phyloP scores from a whole-genome alignment of 164 flowering plant genomes.

The Euptelea pleiosperma region DNA sequence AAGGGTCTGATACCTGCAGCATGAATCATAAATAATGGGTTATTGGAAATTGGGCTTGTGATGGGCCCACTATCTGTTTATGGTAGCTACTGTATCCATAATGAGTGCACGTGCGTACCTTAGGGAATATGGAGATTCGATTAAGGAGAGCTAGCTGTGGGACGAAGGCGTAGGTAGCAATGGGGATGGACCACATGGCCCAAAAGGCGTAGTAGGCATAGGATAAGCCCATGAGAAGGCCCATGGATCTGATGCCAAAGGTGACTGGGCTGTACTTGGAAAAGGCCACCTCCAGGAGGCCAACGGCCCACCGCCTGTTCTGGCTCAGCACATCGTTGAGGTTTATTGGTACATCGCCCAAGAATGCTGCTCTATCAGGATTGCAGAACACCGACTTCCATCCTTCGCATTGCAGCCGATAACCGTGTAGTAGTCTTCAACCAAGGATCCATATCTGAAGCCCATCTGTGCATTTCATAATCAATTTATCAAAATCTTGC shows the following conservation, averaged over 20 bases:
- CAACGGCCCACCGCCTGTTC: slow-evolving; percentile 58
- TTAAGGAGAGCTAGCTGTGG: slow-evolving; percentile 60
- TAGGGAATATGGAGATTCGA: slow-evolving; percentile 45
- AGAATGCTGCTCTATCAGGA: slow-evolving; percentile 65
- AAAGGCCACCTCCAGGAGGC: slow-evolving; percentile 50
- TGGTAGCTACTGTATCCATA: too few relatives aligned
- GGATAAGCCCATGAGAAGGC: slow-evolving; percentile 37
- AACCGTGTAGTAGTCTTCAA: slow-evolving; percentile 85
- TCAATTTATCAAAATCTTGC: too few relatives aligned
- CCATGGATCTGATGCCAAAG: slow-evolving; percentile 36
- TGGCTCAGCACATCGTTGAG: slow-evolving; percentile 48
- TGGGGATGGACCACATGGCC: slow-evolving; percentile 45
- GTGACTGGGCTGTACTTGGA: slow-evolving; percentile 46
- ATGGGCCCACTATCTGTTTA: too few relatives aligned
- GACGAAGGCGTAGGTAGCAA: slow-evolving; percentile 45
- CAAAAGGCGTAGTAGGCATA: slow-evolving; percentile 39
- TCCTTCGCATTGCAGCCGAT: slow-evolving; percentile 62
- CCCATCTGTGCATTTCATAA: slow-evolving; percentile 43
- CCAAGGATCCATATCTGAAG: slow-evolving; percentile 69
- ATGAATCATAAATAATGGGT: slow-evolving; percentile 24
- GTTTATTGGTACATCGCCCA: slow-evolving; percentile 54
- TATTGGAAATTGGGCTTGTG: slow-evolving; percentile 33
- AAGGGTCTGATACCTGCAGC: slow-evolving; percentile 45
- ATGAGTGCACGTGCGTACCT: slow-evolving; percentile 30
- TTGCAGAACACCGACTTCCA: slow-evolving; percentile 69